Percentiles rank a stretch among this genome's conserved stretches.
Evolutionary conservation across 306 rosid species (phyloP).

Genomic region (Inga leiocalycina): DNA sequence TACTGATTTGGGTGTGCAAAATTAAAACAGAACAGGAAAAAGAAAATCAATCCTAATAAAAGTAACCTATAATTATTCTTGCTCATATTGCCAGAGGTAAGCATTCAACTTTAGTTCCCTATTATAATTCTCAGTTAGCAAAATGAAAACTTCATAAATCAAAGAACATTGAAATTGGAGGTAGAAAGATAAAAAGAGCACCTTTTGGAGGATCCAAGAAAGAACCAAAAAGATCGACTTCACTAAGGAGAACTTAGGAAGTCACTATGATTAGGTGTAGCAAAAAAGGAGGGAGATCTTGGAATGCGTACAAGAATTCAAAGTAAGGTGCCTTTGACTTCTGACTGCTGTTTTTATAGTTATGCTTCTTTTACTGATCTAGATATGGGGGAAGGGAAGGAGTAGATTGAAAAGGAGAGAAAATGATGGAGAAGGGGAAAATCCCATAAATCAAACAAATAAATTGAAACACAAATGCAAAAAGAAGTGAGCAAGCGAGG

Average conservation of each 20-base stretch:
- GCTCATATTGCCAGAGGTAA: constrained; percentile 5
- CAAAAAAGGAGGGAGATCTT: constrained; percentile 15
- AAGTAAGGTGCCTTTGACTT: background rate
- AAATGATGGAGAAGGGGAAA: background rate
- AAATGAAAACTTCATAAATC: background rate
- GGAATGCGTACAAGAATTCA: background rate
- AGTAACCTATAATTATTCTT: background rate
- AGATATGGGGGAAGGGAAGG: constrained; percentile 3
- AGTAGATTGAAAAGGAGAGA: background rate
- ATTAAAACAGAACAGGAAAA: background rate
- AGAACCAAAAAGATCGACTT: constrained; percentile 42
- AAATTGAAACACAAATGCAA: background rate
- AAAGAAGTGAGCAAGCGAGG: background rate
- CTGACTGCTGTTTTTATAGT: background rate
- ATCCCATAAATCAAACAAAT: background rate
- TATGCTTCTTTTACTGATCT: background rate
- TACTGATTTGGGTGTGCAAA: constrained; percentile 11
- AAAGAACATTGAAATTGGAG: background rate
- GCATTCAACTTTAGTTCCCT: background rate
- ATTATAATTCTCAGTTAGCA: background rate
- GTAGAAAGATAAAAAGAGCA: background rate
- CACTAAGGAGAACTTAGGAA: constrained; percentile 48
- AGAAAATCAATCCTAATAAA: background rate
- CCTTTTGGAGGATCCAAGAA: constrained; percentile 45
- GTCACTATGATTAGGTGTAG: constrained; percentile 49